Evolutionary conservation across 2,329 filamentous ascomycete genomes (phyloP), one percentile per base, ranked within the genome.

Genomic region (Parascedosporium putredinis): DNA sequence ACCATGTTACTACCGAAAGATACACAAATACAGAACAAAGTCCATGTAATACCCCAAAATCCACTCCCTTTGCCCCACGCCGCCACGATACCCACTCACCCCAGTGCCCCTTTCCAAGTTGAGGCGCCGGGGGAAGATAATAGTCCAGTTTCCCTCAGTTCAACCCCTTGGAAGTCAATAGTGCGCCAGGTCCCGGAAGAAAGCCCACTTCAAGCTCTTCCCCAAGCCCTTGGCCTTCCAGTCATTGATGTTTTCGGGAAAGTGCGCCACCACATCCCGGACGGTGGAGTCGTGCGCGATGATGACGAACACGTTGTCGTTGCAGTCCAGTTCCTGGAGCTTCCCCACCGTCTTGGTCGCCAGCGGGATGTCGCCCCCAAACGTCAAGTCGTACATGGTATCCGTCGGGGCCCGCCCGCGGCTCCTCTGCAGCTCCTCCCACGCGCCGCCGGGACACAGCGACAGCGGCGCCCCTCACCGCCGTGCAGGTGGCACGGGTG

Each of bases 271-370:
- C n/a, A 46, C 50, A 4, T 52, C 55, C 4, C 38, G 10, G 1
- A 60, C 46, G 3, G 57, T 51, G 2, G 46, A 29, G 22, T 63
- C 59, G 36, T 63, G 59, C 16, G 59, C 58, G 2, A 58, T 51
- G 12, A 59, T 46, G 3, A 59, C 53, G 20, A 60, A 55, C 1
- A 62, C 46, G 12, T 60, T 53, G 1, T 57, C 55, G 5, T 53
- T 23, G 7, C 54, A 56, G 50, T 63, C 59, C 3, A 57, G 36
- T 23, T 55, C 50, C 29, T 56, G 48, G 9, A 59, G 27, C 27
- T 44, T 49, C 4, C 47, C 45, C 7, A 53, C 49, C 1, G 46
- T 50, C 25, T 49, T 47, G n/a, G 50, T 50, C 9, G 55, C 55
- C 22, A 57, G 47, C 3, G 55, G 56, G 20, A 58, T 50, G 22